Conservation (phyloP, 176 grass and related monocot genomes). For the Tuctoria greenei region DNA sequence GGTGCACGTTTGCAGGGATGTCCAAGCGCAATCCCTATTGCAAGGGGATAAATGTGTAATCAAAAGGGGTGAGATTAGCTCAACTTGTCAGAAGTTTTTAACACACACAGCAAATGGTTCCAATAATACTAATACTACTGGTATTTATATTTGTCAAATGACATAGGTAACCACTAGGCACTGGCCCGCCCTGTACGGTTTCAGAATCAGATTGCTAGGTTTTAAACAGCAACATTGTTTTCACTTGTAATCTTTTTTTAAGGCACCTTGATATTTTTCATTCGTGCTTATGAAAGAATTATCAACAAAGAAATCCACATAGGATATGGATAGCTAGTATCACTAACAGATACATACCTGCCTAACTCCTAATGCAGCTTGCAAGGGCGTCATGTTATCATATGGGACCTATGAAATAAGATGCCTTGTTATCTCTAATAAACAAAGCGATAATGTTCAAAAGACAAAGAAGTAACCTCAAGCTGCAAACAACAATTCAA, state of each 20-base stretch:
- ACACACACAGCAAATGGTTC: background rate
- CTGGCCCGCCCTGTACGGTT: background rate
- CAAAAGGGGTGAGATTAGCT: background rate
- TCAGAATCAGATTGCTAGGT: background rate
- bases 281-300: background rate
- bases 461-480: conserved; percentile 7
- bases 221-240: background rate
- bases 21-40: conserved; percentile 70
- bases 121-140: background rate
- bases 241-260: background rate
- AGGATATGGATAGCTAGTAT: background rate
- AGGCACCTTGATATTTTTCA: background rate
- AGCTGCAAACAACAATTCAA: conserved; percentile 12
- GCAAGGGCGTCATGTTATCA: conserved; percentile 84
- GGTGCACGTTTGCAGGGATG: conserved; percentile 48
- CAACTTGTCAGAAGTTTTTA: background rate
- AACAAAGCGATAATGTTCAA: conserved; percentile 10
- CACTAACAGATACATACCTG: conserved; percentile 50
- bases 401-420: conserved; percentile 67
- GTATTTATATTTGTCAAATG: background rate
- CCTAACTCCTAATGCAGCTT: conserved; percentile 91
- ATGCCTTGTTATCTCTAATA: conserved; percentile 15
- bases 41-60: background rate
- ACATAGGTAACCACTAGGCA: background rate
- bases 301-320: background rate